Conservation (phyloP, 306 rosid genomes). For the Cyamopsis tetragonoloba region DNA sequence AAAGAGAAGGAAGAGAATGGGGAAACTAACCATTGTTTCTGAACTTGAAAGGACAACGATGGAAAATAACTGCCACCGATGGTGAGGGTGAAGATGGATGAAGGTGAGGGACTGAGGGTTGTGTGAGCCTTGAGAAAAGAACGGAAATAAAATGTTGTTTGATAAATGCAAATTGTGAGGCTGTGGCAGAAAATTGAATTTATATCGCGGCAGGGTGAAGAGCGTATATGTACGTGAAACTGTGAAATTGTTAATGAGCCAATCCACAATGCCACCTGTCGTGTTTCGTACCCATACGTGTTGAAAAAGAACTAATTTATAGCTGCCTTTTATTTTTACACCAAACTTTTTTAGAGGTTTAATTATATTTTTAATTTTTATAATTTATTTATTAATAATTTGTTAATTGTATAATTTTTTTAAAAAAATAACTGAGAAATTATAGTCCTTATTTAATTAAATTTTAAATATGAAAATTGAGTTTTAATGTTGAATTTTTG, state of each 20-base stretch:
- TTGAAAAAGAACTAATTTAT: too few species aligned
- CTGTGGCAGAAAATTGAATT: slow-evolving; percentile 13
- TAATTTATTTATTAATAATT: too few species aligned
- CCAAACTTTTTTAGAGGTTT: too few species aligned
- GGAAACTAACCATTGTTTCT: slow-evolving; percentile 30
- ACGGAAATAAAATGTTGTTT: not conserved
- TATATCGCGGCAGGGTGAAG: not conserved
- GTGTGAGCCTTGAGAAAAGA: not conserved
- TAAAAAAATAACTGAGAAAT: too few species aligned
- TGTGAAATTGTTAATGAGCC: slow-evolving; percentile 16
- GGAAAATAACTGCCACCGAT: not conserved
- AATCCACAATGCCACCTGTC: slow-evolving; percentile 26
- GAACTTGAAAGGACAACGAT: not conserved
- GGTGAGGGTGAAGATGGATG: slow-evolving; percentile 8
- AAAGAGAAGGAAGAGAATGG: not conserved
- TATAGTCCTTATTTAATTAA: too few species aligned
- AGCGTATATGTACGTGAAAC: not conserved
- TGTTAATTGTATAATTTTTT: too few species aligned
- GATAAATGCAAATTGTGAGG: too few species aligned
- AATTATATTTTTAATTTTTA: too few species aligned
- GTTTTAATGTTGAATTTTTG: too few species aligned
- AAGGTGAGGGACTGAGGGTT: not conserved
- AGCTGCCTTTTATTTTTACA: slow-evolving; percentile 9
- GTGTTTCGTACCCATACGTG: slow-evolving; percentile 5
- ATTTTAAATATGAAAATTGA: too few species aligned